Percentiles rank a stretch among this genome's conserved stretches.
These are phyloP conservation scores for Quillaja saponaria DNA, from an alignment of 306 rosid genomes.

Conservation along the genomic window DNA sequence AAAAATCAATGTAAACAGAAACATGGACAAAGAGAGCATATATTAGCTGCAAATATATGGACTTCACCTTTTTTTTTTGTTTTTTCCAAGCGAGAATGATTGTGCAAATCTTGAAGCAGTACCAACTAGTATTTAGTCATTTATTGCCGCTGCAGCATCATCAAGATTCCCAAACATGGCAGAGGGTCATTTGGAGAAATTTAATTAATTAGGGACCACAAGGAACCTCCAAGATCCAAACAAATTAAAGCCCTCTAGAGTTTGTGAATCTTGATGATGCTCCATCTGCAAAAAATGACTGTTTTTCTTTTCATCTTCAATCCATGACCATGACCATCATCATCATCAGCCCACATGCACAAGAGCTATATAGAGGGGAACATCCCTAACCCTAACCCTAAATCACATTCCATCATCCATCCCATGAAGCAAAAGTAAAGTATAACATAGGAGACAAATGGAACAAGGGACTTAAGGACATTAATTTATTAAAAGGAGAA, in stretches of 20 bases:
- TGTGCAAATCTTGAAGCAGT: not conserved
- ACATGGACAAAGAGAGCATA: no score
- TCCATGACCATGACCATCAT: not conserved
- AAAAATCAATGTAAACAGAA: no score
- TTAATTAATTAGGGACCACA: constrained; percentile 23
- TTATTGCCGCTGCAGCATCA: constrained; percentile 85
- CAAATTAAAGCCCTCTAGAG: constrained; percentile 18
- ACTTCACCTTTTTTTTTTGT: no score
- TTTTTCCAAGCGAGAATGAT: no score
- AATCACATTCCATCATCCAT: no score
- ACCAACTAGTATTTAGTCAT: constrained; percentile 41
- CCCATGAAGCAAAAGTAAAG: constrained; percentile 24
- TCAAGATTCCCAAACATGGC: constrained; percentile 76
- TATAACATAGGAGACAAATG: not conserved
- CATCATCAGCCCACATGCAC: constrained; percentile 27
- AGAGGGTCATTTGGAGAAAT: constrained; percentile 9
- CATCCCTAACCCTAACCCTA: constrained; percentile 54
- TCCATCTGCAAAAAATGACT: constrained; percentile 55
- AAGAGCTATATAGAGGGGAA: not conserved
- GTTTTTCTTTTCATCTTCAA: constrained; percentile 24
- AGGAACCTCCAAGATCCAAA: not conserved
- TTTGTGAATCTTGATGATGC: constrained; percentile 96
- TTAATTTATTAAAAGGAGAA: no score
- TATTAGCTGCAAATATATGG: no score
- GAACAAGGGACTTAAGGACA: not conserved